phyloP scores from a whole-genome alignment of 352 stramenopile species.

The Phytophthora cactorum region DNA sequence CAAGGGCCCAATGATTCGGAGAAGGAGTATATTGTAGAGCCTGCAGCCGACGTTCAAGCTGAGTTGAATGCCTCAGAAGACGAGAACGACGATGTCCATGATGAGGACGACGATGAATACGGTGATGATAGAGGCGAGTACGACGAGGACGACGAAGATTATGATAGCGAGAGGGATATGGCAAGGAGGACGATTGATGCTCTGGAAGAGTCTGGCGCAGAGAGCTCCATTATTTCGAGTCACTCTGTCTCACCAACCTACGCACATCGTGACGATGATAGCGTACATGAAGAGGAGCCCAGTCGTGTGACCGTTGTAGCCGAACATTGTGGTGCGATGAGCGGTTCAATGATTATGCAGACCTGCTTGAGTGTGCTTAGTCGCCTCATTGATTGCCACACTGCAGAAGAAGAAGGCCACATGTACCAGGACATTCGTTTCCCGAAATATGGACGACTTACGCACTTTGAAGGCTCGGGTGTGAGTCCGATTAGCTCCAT shows the following conservation, averaged over 20 bases:
- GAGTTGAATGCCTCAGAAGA: slow-evolving; percentile 70
- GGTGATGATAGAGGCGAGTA: slow-evolving; percentile 51
- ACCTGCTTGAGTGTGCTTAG: slow-evolving; percentile 86
- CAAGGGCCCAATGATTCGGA: slow-evolving; percentile 70
- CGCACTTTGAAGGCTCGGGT: slow-evolving; percentile 81
- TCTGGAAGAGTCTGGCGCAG: slow-evolving; percentile 62
- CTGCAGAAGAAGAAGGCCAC: slow-evolving; percentile 79
- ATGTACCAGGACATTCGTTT: slow-evolving; percentile 82
- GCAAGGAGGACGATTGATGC: slow-evolving; percentile 70
- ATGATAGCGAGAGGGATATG: slow-evolving; percentile 49
- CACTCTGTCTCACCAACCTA: slow-evolving; percentile 40
- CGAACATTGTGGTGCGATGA: slow-evolving; percentile 83
- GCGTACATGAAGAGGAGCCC: slow-evolving; percentile 42
- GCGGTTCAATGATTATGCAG: slow-evolving; percentile 88
- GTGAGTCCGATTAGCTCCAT: slow-evolving; percentile 82
- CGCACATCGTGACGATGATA: slow-evolving; percentile 41
- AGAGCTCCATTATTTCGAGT: slow-evolving; percentile 53
- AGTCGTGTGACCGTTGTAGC: slow-evolving; percentile 76
- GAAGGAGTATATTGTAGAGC: slow-evolving; percentile 77
- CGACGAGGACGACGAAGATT: slow-evolving; percentile 45
- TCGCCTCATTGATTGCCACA: slow-evolving; percentile 85
- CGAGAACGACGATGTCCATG: slow-evolving; percentile 42
- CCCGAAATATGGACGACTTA: slow-evolving; percentile 79
- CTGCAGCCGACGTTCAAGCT: slow-evolving; percentile 52
- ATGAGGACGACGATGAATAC: slow-evolving; percentile 44